Evolutionary conservation across 129 eudicot genomes (phyloP), one percentile per base, ranked within the genome.

Genomic region (Lonicera japonica): DNA sequence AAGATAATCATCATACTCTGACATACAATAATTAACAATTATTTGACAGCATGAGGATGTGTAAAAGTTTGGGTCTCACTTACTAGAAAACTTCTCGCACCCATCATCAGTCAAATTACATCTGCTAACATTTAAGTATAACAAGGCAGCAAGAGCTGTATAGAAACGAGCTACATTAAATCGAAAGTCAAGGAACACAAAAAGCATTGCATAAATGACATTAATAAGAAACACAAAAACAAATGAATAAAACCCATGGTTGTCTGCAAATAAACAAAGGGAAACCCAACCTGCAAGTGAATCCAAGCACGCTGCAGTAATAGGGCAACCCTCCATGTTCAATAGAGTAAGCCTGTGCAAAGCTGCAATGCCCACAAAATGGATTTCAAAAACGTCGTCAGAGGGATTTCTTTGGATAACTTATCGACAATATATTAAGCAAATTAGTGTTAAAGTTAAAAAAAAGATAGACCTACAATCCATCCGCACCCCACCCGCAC

Each of bases 271-370:
- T 9, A 25, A 61, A 6, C 22, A 13, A 36, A 50, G 65, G 13
- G 15, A 43, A 21, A 41, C 4, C 11, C 19, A 66, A 92, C 99
- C 99, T 82, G 92, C 66, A 68, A 92, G 88, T 47, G 95, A 84
- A 58, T 83, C 91, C 82, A 88, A 67, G 58, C 99, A 92, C 19
- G 95, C 91, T 60, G 95, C 75, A 58, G 96, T 85, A 48, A 92
- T 71, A 54, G 82, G 89, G 83, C 99, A 92, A 68, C 89, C 89
- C 69, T 92, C 99, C 95, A 92, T 79, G 61, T 92, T 88, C 80
- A 92, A 78, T 66, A 92, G 78, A 56, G 69, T 25, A 64, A 92
- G 99, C 58, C 80, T 88, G 54, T 73, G 63, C 75, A 92, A 74
- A 68, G 82, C 99, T 92, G 74, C 71, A 82, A 58, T 46, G 53